Percentiles rank a stretch among this genome's conserved stretches.
These are phyloP conservation scores for Boletus sensibilis DNA, from an alignment of 768 basidiomycete genomes.

Conservation along the genomic window DNA sequence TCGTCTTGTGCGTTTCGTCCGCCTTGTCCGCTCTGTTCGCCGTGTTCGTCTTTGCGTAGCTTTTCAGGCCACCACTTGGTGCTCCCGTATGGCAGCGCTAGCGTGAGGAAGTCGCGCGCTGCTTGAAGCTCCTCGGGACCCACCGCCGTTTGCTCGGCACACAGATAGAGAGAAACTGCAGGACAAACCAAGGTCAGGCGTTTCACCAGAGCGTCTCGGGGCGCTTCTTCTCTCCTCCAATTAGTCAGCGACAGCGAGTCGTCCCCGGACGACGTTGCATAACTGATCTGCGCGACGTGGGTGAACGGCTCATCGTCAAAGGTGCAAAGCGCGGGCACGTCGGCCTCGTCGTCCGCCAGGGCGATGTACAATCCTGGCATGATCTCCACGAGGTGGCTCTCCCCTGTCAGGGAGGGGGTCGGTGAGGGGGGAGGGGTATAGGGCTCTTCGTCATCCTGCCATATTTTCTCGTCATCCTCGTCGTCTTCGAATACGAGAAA, in stretches of 20 bases:
- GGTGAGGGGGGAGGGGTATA: neutral
- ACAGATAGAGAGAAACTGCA: neutral
- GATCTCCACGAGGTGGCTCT: conserved; percentile 13
- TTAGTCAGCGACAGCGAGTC: neutral
- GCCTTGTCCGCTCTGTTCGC: neutral
- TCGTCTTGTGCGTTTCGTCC: no score
- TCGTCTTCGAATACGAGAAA: conserved; percentile 8
- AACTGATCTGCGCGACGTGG: conserved; percentile 21
- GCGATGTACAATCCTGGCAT: conserved; percentile 19
- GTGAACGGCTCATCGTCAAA: conserved; percentile 13
- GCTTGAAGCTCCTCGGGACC: conserved; percentile 36
- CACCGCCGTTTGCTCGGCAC: conserved; percentile 22
- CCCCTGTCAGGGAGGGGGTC: neutral
- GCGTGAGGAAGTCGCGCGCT: conserved; percentile 44
- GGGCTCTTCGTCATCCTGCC: neutral
- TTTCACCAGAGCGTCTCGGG: neutral
- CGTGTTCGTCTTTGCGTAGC: neutral
- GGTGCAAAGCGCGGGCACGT: conserved; percentile 10
- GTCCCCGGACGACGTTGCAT: neutral
- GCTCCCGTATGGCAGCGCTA: conserved; percentile 37
- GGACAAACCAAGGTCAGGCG: neutral
- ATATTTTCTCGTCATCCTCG: neutral
- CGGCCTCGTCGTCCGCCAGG: conserved; percentile 10
- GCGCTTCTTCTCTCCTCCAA: neutral
- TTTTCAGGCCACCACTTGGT: neutral